These are phyloP conservation scores for Amniculicola lignicola DNA, from an alignment of 495 filamentous ascomycete species.

Conservation along the genomic window DNA sequence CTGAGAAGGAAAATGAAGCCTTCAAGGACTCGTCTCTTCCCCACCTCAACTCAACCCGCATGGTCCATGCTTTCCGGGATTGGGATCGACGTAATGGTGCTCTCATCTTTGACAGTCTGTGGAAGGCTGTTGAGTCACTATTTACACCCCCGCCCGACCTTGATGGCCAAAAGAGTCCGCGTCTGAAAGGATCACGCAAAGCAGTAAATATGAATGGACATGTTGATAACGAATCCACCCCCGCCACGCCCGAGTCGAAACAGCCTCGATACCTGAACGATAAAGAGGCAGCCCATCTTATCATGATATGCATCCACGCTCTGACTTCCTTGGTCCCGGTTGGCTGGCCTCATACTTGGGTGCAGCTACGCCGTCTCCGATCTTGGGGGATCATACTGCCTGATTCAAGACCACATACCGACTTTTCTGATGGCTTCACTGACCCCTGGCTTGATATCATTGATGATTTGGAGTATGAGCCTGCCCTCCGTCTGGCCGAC, in stretches of 20 bases:
- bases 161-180: slow-evolving; percentile 38
- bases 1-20: slow-evolving; percentile 36
- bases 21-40: slow-evolving; percentile 15
- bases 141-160: slow-evolving; percentile 64
- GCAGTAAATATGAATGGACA: background rate
- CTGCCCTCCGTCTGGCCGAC: slow-evolving; percentile 54
- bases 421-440: slow-evolving; percentile 7
- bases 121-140: slow-evolving; percentile 65
- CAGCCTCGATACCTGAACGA: slow-evolving; percentile 45
- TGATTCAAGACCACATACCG: background rate
- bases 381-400: slow-evolving; percentile 50
- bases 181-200: slow-evolving; percentile 21
- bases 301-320: slow-evolving; percentile 56
- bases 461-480: slow-evolving; percentile 61
- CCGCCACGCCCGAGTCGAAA: background rate
- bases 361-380: slow-evolving; percentile 51
- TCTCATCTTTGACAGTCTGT: slow-evolving; percentile 71
- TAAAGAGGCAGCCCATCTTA: slow-evolving; percentile 54
- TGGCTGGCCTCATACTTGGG: slow-evolving; percentile 49
- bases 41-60: slow-evolving; percentile 46
- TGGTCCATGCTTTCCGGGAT: slow-evolving; percentile 41
- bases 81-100: slow-evolving; percentile 37
- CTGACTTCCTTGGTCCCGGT: slow-evolving; percentile 53
- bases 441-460: slow-evolving; percentile 34
- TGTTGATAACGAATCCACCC: background rate